Evolutionary conservation across 139 green algal species (phyloP).

Genomic region (Tetradesmus obliquus): DNA sequence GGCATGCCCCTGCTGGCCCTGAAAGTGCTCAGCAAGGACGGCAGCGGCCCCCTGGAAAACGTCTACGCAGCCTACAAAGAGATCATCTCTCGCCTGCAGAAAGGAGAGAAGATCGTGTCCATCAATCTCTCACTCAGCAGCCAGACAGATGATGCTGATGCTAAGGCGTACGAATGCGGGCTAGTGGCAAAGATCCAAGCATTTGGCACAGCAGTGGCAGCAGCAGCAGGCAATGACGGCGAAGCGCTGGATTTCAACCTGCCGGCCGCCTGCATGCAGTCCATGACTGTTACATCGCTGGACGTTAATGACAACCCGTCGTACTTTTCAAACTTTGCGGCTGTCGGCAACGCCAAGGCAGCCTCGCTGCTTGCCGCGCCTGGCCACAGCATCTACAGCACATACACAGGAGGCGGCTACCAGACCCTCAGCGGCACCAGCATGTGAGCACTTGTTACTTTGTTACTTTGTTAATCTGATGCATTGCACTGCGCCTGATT

Average conservation of each 20-base stretch:
- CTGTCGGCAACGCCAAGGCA: neutral
- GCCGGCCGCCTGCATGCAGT: constrained; percentile 1
- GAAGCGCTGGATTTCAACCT: neutral
- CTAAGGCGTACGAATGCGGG: neutral
- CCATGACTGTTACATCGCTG: constrained; percentile 19
- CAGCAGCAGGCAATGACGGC: constrained; percentile 38
- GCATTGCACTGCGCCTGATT: too few relatives aligned
- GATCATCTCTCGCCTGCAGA: constrained; percentile 16
- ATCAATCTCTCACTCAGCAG: constrained; percentile 31
- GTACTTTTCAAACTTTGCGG: constrained; percentile 12
- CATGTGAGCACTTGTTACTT: neutral
- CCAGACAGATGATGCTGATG: neutral
- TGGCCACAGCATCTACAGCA: constrained; percentile 33
- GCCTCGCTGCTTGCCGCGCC: neutral
- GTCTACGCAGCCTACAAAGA: constrained; percentile 26
- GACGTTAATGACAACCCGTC: neutral
- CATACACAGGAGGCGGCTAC: constrained; percentile 20
- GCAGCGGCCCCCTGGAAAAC: constrained; percentile 14
- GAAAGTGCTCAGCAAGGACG: constrained; percentile 5
- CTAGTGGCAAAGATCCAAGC: neutral
- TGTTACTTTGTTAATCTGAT: too few relatives aligned
- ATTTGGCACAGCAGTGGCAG: constrained; percentile 12
- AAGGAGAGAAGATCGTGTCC: constrained; percentile 32
- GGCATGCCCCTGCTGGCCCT: constrained; percentile 25
- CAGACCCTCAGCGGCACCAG: constrained; percentile 8